phyloP scores from a whole-genome alignment of 306 rosid genomes.

The Vachellia pachyceras region DNA sequence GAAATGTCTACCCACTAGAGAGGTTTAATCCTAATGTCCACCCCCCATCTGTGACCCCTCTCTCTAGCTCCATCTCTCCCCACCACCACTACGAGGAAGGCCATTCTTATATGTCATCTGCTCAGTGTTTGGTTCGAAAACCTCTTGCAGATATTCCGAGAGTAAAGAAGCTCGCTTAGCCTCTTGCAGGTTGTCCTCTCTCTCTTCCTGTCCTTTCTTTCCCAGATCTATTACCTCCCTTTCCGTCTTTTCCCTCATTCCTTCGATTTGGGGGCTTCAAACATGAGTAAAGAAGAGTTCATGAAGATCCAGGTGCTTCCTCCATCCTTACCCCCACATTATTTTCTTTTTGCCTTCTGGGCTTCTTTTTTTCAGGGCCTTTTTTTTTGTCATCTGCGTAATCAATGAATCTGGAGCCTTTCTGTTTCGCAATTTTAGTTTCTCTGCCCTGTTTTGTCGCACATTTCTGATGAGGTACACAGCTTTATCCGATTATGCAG shows the following conservation, averaged over 20 bases:
- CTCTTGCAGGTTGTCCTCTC: conserved; percentile 18
- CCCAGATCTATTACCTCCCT: conserved; percentile 49
- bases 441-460: background rate
- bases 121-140: conserved; percentile 41
- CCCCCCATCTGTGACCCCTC: conserved; percentile 40
- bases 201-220: conserved; percentile 31
- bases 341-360: background rate
- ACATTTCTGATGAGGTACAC: conserved; percentile 17
- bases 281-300: conserved; percentile 88
- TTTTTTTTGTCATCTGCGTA: conserved; percentile 18
- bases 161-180: conserved; percentile 1
- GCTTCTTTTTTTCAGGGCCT: background rate
- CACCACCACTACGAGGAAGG: conserved; percentile 16
- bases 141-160: conserved; percentile 33
- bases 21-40: conserved; percentile 46
- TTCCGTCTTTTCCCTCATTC: background rate
- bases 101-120: conserved; percentile 38
- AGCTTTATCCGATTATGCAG: background rate
- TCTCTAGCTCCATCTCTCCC: background rate
- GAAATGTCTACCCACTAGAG: background rate
- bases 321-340: conserved; percentile 4
- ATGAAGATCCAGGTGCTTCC: conserved; percentile 83
- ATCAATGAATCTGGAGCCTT: conserved; percentile 12
- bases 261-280: conserved; percentile 36
- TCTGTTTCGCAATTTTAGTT: background rate